Base-by-base conservation (phyloP, 306 rosid genomes). In the Sechiopsis laciniata region DNA sequence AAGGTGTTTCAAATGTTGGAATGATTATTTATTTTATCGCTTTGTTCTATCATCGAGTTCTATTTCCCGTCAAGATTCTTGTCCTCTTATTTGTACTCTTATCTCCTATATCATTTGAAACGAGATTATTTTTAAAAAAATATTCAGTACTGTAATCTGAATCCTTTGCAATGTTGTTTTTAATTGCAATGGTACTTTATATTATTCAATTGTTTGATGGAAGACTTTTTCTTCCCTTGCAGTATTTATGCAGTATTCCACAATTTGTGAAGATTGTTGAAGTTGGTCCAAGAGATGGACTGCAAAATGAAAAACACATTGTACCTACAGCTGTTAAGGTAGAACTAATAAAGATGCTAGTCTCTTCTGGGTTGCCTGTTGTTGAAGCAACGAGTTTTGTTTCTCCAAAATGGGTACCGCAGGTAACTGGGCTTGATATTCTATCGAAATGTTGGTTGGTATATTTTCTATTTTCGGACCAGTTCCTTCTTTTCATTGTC, bases 341-440 rank as follows among this genome's bases (percentile, higher is more conserved):
- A 76, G 85, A 83, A 74, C 83, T 93, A 81, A 90, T 93, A 78
- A 83, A 87, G 77, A 80, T 86, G 82, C 83, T 90, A 56, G 96
- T 86, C 77, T 88, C 96, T 75, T 80, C 97, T 20, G 96, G 98
- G 54, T 80, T 93, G 84, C 78, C 87, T 54, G 84, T 87, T 75
- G 90, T 90, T 40, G 98, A 93, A 83, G 93, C 96, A 8, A 90
- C 96, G 12, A 90, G 98, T 87, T 93, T 93, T 80, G 96, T 93
- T 74, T 90, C 98, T 19, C 96, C 96, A 72, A 92, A 90, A 90
- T 90, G 98, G 96, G 93, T 92, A 59, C 96, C 96, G 0, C 98
- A 92, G 96, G 96, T 92, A 80, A 78, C 8, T 26, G 14, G 22
- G 52, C 29, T 53, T 51, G 24, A 51, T 51, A 51, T 15, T 22